A percentile compares a stretch with the other conserved stretches of the same genome.
These are phyloP conservation scores for Gonapodya sp. DNA, from an alignment of 192 early-diverging fungal genomes.

Conservation along the genomic window DNA sequence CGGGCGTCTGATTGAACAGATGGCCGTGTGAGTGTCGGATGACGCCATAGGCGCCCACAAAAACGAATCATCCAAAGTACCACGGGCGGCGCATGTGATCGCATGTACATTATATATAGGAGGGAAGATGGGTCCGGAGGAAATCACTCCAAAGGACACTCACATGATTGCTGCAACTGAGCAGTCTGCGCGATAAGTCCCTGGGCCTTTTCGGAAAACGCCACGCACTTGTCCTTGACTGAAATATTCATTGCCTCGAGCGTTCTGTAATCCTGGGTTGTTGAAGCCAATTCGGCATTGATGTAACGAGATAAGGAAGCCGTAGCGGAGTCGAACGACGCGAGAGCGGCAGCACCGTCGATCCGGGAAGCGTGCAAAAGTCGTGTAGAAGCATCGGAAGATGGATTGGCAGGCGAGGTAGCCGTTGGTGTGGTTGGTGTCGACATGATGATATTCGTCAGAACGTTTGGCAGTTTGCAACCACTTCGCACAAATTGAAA, in stretches of 20 bases:
- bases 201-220: neutral
- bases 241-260: neutral
- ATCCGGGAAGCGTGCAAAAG: too few species aligned
- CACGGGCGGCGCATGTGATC: too few species aligned
- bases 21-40: too few species aligned
- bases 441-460: too few species aligned
- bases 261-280: neutral
- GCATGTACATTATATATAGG: neutral
- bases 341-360: neutral
- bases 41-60: too few species aligned
- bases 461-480: too few species aligned
- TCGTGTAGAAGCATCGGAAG: too few species aligned
- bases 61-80: too few species aligned
- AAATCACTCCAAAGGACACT: too few species aligned
- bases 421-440: too few species aligned
- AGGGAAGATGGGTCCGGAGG: neutral
- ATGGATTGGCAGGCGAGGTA: too few species aligned
- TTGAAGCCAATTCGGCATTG: neutral
- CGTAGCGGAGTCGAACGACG: neutral
- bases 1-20: neutral
- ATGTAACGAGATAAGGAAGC: neutral
- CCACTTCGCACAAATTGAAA: too few species aligned
- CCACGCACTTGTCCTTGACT: neutral
- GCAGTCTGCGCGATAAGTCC: neutral
- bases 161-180: neutral